These are phyloP conservation scores for Colletotrichum sp. DNA, from an alignment of 2,329 filamentous ascomycete species.

Conservation along the genomic window DNA sequence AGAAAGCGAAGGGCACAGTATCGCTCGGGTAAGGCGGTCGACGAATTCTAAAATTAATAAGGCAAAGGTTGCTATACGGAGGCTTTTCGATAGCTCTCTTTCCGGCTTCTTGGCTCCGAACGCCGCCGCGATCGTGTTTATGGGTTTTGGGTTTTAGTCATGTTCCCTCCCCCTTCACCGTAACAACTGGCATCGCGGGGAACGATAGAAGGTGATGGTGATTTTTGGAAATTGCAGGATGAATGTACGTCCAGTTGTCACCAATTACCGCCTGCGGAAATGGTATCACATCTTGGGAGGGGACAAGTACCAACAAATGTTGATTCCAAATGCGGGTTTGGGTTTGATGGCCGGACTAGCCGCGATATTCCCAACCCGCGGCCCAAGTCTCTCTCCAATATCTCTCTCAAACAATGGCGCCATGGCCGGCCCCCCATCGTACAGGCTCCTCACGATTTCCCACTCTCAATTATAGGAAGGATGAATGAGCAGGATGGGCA, in stretches of 20 bases:
- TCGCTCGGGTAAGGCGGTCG: slow-evolving; percentile 5
- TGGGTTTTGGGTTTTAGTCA: neutral
- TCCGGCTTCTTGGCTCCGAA: neutral
- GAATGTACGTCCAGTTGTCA: neutral
- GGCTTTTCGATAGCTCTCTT: neutral
- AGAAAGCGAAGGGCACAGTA: neutral
- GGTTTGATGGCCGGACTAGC: neutral
- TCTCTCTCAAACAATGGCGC: neutral
- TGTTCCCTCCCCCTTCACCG: neutral
- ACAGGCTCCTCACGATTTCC: neutral
- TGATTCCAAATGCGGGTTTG: neutral
- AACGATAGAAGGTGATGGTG: neutral
- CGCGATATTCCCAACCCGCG: neutral
- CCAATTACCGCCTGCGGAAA: neutral
- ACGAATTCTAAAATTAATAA: neutral
- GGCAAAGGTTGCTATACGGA: neutral
- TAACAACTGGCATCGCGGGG: neutral
- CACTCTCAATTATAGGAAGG: neutral
- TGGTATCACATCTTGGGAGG: neutral
- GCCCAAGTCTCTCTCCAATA: neutral
- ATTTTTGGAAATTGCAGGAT: neutral
- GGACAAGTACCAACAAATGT: neutral
- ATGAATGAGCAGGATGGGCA: neutral
- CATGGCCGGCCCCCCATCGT: neutral
- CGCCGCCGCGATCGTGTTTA: neutral